Base-by-base conservation (phyloP, 441 rosid genomes). In the Melastoma candidum region DNA sequence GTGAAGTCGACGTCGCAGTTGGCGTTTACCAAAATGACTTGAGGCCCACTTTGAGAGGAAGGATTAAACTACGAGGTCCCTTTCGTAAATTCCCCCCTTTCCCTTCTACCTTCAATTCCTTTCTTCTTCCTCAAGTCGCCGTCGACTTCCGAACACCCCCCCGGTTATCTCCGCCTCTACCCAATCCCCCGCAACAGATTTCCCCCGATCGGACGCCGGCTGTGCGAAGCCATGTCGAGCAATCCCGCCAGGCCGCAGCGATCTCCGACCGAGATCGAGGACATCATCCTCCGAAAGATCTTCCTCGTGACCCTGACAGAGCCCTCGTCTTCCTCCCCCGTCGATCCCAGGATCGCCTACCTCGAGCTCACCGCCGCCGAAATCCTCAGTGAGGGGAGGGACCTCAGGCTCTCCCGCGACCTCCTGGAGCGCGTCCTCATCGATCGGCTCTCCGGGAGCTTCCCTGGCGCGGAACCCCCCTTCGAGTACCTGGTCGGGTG, bases 331-430 rank as follows among this genome's bases (percentile, higher is more conserved):
- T 57, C 81, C 12, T 26, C 46, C 24, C 72, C 45, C 2, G 10
- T 76, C 39, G 95, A 87, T 74, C 66, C 85, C 4, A 71, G 84
- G 47, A 26, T 77, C 41, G 78, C 78, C 26, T 83, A 90, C 70
- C 64, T 90, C 48, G 94, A 83, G 72, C 71, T 82, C 78, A 75
- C 94, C 0, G 99, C 96, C 1, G 95, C 97, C 3, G 99, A 87
- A 79, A 71, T 94, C 71, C 93, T 94, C 61, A 90, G 99, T 71
- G 95, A 94, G 77, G 86, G 90, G 22, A 83, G 67, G 58, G 81
- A 74, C 12, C 66, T 90, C 61, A 70, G 60, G 49, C 84, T 94
- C 27, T 77, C 71, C 25, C 84, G 97, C 44, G 94, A 85, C 71
- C 55, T 87, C 46, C 64, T 90, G 69, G 99, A 94, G 63, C 74